Conservation (phyloP, 2,329 filamentous ascomycete species). For the Colletotrichum limetticola region DNA sequence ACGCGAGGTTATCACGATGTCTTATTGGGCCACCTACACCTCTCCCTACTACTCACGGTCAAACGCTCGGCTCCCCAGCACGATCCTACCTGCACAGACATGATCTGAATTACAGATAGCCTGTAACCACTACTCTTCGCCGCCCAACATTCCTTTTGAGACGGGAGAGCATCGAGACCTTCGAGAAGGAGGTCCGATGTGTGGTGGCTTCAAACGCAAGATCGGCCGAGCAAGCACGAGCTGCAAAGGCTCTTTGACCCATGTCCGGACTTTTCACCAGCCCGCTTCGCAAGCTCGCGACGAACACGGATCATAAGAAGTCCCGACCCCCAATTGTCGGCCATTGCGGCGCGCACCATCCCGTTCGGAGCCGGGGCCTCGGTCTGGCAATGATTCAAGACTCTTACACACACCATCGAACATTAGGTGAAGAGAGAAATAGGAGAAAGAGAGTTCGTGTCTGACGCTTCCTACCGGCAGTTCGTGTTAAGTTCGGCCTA, state of each 20-base stretch:
- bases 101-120: not conserved
- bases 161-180: slow-evolving; percentile 6
- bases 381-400: not conserved
- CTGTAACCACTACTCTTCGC: not conserved
- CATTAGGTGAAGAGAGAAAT: not conserved
- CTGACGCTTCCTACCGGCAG: not conserved
- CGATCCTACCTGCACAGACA: not conserved
- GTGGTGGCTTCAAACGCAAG: slow-evolving; percentile 16
- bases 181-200: slow-evolving; percentile 29
- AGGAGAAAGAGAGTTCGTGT: not conserved
- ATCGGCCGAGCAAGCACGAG: slow-evolving; percentile 23
- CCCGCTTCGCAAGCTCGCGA: not conserved
- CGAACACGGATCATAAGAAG: not conserved
- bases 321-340: slow-evolving; percentile 1
- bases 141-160: not conserved
- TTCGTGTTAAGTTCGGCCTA: not conserved
- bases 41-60: not conserved
- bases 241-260: slow-evolving; percentile 11
- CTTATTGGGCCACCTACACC: not conserved
- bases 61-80: not conserved
- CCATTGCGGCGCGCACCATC: not conserved
- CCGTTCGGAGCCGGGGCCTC: slow-evolving; percentile 17
- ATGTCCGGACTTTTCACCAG: not conserved
- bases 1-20: not conserved
- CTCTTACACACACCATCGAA: not conserved